phyloP scores from a whole-genome alignment of 2,329 filamentous ascomycete genomes.

The Alternaria dauci region DNA sequence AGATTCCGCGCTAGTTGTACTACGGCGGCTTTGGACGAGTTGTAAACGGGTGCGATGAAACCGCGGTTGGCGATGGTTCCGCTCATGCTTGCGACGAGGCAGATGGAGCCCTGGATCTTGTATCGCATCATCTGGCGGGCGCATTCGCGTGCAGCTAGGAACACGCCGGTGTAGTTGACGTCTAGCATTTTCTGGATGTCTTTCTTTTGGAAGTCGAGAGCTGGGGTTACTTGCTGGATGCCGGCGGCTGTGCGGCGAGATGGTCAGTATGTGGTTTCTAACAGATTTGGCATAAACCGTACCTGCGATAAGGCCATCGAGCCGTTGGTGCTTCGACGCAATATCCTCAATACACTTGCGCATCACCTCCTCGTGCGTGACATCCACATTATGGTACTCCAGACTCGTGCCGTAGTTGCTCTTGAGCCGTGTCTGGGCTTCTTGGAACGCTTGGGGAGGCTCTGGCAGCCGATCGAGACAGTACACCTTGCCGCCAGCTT shows the following conservation, averaged over 20 bases:
- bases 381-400: slow-evolving; percentile 79
- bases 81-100: slow-evolving; percentile 69
- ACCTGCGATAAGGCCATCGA: slow-evolving; percentile 78
- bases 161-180: slow-evolving; percentile 67
- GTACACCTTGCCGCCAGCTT: slow-evolving; percentile 77
- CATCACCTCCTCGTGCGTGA: slow-evolving; percentile 72
- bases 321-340: slow-evolving; percentile 70
- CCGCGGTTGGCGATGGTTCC: slow-evolving; percentile 69
- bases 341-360: slow-evolving; percentile 73
- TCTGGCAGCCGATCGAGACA: slow-evolving; percentile 67
- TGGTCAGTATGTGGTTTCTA: background rate
- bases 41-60: slow-evolving; percentile 72
- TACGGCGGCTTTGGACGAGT: slow-evolving; percentile 77
- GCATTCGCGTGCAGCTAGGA: slow-evolving; percentile 67
- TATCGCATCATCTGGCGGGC: slow-evolving; percentile 69
- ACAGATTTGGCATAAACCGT: background rate
- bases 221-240: slow-evolving; percentile 81
- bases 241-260: slow-evolving; percentile 62
- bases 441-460: slow-evolving; percentile 67
- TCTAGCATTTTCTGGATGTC: slow-evolving; percentile 68
- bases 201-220: slow-evolving; percentile 74
- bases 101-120: slow-evolving; percentile 65
- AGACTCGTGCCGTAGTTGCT: slow-evolving; percentile 69
- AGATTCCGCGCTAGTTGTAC: slow-evolving; percentile 74
- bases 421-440: slow-evolving; percentile 67